Evolutionary conservation across 768 basidiomycete genomes (phyloP).

Genomic region (Mycena capillaripes): DNA sequence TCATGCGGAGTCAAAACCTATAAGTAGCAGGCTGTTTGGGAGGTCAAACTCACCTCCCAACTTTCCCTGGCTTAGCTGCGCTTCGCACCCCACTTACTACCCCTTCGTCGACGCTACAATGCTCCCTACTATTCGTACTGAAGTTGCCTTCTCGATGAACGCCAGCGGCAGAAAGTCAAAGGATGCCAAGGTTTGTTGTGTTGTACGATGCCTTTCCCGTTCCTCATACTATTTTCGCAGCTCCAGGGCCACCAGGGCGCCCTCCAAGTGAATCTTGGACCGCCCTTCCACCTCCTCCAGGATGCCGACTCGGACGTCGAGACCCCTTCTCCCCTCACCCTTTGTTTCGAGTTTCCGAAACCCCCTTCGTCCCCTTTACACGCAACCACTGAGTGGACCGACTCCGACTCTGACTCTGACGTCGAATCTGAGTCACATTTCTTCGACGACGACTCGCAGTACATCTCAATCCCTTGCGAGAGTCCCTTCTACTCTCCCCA

Average conservation of each 20-base stretch:
- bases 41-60: neutral
- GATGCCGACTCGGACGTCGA: slow-evolving; percentile 30
- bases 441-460: slow-evolving; percentile 24
- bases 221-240: neutral
- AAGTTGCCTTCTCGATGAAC: neutral
- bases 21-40: neutral
- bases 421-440: neutral
- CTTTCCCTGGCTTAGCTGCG: slow-evolving; percentile 29
- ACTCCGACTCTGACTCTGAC: slow-evolving; percentile 34
- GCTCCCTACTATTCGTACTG: slow-evolving; percentile 11
- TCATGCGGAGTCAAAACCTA: neutral
- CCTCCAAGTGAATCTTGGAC: slow-evolving; percentile 26
- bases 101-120: slow-evolving; percentile 25
- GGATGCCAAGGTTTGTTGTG: slow-evolving; percentile 13
- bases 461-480: slow-evolving; percentile 23
- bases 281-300: slow-evolving; percentile 13
- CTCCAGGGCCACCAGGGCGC: neutral
- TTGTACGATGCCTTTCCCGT: neutral
- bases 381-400: slow-evolving; percentile 20
- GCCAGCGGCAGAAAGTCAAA: slow-evolving; percentile 5
- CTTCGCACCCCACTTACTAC: slow-evolving; percentile 24
- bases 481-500: slow-evolving; percentile 30
- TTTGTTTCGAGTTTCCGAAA: slow-evolving; percentile 28
- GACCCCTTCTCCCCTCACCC: slow-evolving; percentile 28
- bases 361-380: slow-evolving; percentile 15